Evolutionary conservation across 2,329 filamentous ascomycete genomes (phyloP), one percentile per base, ranked within the genome.

Genomic region (Blastomyces parvus): DNA sequence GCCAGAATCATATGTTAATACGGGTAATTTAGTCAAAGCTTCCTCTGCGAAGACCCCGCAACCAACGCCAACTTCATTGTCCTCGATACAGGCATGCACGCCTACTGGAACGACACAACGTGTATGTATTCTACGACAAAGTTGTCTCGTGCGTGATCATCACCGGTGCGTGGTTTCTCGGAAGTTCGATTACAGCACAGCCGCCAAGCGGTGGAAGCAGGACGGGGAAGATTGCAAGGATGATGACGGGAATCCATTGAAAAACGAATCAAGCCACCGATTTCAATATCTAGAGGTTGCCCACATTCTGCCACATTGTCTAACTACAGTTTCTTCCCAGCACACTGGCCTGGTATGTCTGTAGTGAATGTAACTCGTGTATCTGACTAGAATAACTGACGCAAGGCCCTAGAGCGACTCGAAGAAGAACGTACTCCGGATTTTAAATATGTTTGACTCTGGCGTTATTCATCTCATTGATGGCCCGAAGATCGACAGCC

Each of bases 401-500:
- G 25, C 42, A 53, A 61, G 19, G 56, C 38, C 38, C 33, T 33
- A 63, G 62, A 63, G 57, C 30, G 56, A 63, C 56, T 63, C 46
- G 57, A 63, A 63, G 62, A 63, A 63, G 62, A 63, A 59, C 48
- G 57, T 60, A 46, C 61, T 66, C 22, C 46, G 60, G n/a, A 67
- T 70, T 27, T 59, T 69, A 38, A 50, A 67, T 61, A 66, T 69
- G 64, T 70, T 70, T 46, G 58, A 68, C 38, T 61, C 63, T 52
- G 67, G 62, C 44, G 50, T 66, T 13, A 62, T 40, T 57, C 64
- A 65, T 52, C 55, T 66, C 17, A 64, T 69, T 59, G 62, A 65
- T 13, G 64, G 63, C 3, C 57, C 59, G 17, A 63, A 68, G 13
- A 70, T 69, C 33, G 66, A 70, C 60, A 66, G 65, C 30, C 66